Evolutionary conservation across 1,284 basidiomycete genomes (phyloP), one percentile per base, ranked within the genome.

Genomic region (Cutaneotrichosporon arboriforme): DNA sequence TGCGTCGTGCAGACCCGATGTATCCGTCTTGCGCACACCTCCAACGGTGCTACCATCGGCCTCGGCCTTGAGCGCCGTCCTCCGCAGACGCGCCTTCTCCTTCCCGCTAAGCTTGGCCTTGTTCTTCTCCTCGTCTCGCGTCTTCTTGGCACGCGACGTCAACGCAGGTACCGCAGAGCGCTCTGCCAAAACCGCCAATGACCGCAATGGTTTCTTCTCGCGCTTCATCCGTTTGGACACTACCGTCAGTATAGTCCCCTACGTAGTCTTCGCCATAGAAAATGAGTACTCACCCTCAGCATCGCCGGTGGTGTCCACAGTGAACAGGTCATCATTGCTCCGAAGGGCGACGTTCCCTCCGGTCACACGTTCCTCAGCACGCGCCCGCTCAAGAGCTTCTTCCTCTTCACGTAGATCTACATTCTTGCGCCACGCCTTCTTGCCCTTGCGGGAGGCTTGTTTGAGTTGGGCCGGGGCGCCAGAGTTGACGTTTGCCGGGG

Each of bases 371-470:
- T 92, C 90, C 69, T 92, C 88, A 5, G 81, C 80, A 52, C 89
- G 79, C 53, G 85, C 75, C 46, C 78, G 81, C 71, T 93, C 90
- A 55, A 93, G 67, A 2, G 81, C 83, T 46, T 79, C 77, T 64
- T 92, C 90, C 37, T 90, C 82, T 36, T 82, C 82, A 22, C 81
- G 81, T 41, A 92, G 80, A 69, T 92, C 84, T 49, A 92, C 84
- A 73, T 94, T 88, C 77, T 96, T 96, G 66, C 92, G 77, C 92
- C 92, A 96, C 50, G 90, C 84, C 55, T 83, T 83, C 76, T 94
- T 96, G 46, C 90, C 88, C 73, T 91, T 96, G 52, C 91, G 78
- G 61, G 85, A 89, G 0, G 83, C 75, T 69, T 93, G 90, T 12
- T 76, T 79, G 44, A 79, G 80, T 63, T 86, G 84, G 1, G 86